phyloP scores from a whole-genome alignment of 768 basidiomycete species.

The Suillus paluster region DNA sequence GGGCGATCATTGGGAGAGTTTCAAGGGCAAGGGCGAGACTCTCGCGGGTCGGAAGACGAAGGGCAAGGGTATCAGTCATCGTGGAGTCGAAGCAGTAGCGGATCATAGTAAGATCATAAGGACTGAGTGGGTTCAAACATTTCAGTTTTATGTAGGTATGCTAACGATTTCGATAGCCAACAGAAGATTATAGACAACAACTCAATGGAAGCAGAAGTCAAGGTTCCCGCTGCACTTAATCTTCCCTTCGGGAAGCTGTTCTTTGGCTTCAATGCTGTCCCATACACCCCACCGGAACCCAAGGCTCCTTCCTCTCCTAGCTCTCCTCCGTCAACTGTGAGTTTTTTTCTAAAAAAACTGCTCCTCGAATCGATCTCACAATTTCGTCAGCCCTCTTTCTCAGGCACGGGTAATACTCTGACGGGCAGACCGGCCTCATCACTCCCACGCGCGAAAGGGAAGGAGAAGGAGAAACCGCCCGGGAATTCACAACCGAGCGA shows the following conservation, averaged over 20 bases:
- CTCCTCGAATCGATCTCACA: background rate
- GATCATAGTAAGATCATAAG: conserved; percentile 87
- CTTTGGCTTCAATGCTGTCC: conserved; percentile 88
- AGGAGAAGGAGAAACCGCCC: conserved; percentile 45
- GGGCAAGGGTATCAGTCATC: conserved; percentile 88
- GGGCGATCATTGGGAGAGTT: conserved; percentile 91
- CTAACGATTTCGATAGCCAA: conserved; percentile 54
- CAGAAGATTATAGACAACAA: conserved; percentile 84
- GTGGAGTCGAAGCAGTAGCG: conserved; percentile 79
- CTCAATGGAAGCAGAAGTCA: conserved; percentile 69
- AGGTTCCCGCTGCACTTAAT: conserved; percentile 88
- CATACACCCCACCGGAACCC: conserved; percentile 60
- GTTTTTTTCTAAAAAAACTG: conserved; percentile 17
- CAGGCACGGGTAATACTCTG: conserved; percentile 70
- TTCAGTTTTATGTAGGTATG: conserved; percentile 7
- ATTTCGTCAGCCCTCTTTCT: conserved; percentile 50
- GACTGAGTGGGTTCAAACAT: conserved; percentile 71
- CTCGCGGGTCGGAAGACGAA: conserved; percentile 91
- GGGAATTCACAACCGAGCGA: conserved; percentile 35
- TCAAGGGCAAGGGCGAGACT: conserved; percentile 95
- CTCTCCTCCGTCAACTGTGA: conserved; percentile 35
- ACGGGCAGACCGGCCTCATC: conserved; percentile 50
- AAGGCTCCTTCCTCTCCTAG: conserved; percentile 30
- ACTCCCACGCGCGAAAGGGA: conserved; percentile 56
- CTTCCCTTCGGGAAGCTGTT: conserved; percentile 94